Base-by-base conservation (phyloP, 106 monocot species). In the Dendrobium nobile region DNA sequence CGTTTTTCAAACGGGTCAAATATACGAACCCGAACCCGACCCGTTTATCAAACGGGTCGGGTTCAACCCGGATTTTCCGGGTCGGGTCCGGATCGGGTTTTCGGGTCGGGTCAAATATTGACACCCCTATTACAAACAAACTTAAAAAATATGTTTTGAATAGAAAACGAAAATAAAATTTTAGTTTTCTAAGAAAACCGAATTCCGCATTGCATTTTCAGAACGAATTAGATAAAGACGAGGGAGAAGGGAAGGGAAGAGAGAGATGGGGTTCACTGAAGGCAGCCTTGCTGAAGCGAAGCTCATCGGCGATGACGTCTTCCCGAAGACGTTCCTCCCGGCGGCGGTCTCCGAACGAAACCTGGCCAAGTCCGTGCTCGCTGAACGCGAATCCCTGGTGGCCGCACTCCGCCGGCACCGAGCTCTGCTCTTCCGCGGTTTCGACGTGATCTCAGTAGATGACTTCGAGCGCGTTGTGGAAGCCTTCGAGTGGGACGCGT, bases 391-490 rank as follows among this genome's bases (percentile, higher is more conserved):
- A 3, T 37, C 33, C 7, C 31, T 80, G 8, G 31, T 31, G 3
- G 48, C 33, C 51, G 9, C 27, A 1, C 54, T 80, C 2, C 51
- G 33, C 61, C 19, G 45, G 61, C 73, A 79, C 55, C 78, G 87
- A 54, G 87, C 75, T 4, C 17, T 87, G 56, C 81, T 87, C 26
- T 28, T 87, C 45, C 77, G 87, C 56, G 87, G 87, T 19, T 87
- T 75, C 79, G 78, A 84, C 56, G 87, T 87, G 43, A 26, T n/a
- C 64, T 75, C 78, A 51, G 84, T 80, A 27, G 81, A 75, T 8
- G 87, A 31, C 10, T 87, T 87, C 87, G 43, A 87, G 47, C 75
- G 64, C 16, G 67, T 81, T 31, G 84, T 87, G 40, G 84, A 84
- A 43, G 87, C 84, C 9, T 86, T 86, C 40, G 83, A 77, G 16